These are phyloP conservation scores for Claviceps maximensis DNA, from an alignment of 2,329 filamentous ascomycete species.

Conservation along the genomic window DNA sequence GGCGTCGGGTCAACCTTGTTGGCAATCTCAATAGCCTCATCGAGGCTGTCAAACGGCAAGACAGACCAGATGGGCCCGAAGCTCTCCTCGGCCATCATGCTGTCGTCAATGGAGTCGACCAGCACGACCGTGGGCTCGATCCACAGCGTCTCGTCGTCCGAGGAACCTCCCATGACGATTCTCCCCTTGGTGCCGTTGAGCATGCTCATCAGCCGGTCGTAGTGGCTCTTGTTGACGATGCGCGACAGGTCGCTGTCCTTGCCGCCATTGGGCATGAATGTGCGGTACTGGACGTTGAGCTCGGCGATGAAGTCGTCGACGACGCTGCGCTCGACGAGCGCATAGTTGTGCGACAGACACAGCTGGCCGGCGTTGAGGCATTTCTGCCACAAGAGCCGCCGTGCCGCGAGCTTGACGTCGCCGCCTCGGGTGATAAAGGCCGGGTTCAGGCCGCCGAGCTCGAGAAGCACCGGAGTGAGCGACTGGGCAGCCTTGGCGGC, in stretches of 20 bases:
- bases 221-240: conserved; percentile 71
- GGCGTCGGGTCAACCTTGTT: conserved; percentile 75
- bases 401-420: conserved; percentile 66
- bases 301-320: conserved; percentile 59
- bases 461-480: conserved; percentile 75
- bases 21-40: conserved; percentile 71
- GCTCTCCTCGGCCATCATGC: conserved; percentile 72
- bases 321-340: conserved; percentile 65
- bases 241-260: conserved; percentile 68
- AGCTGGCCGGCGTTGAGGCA: conserved; percentile 76
- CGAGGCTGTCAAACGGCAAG: conserved; percentile 63
- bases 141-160: conserved; percentile 67
- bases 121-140: conserved; percentile 91
- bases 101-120: conserved; percentile 54
- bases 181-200: conserved; percentile 72
- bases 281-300: conserved; percentile 55
- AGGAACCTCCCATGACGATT: conserved; percentile 74
- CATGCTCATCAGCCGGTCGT: conserved; percentile 77
- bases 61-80: conserved; percentile 91
- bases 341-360: conserved; percentile 88
- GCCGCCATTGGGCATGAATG: conserved; percentile 76
- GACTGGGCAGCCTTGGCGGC: conserved; percentile 80
- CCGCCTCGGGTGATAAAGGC: conserved; percentile 80
- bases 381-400: conserved; percentile 82
- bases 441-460: conserved; percentile 85